Evolutionary conservation across 495 filamentous ascomycete species (phyloP).

Genomic region (Aspergillus heteromorphus): DNA sequence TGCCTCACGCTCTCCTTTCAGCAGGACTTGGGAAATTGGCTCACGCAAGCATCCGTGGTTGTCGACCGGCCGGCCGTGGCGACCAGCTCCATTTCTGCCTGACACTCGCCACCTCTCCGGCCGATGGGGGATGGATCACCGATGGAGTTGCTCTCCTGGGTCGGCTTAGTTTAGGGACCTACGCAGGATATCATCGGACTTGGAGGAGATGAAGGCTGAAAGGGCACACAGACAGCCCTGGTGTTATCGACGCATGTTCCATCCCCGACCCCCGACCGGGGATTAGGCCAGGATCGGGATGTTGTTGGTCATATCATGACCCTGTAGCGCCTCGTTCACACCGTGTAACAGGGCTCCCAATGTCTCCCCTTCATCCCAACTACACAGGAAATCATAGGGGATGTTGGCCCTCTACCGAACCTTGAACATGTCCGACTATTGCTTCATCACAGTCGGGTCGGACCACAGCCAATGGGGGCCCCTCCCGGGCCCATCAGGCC

Average conservation of each 20-base stretch:
- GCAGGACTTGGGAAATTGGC: not conserved
- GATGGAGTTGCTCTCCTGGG: not conserved
- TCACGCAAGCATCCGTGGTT: not conserved
- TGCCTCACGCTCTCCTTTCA: not conserved
- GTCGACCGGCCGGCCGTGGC: not conserved
- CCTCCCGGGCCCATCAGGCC: not conserved
- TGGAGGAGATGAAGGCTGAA: not conserved
- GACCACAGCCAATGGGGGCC: not conserved
- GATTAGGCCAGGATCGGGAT: not conserved
- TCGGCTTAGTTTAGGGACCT: not conserved
- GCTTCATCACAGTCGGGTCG: no score
- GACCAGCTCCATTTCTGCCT: not conserved
- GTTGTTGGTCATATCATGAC: not conserved
- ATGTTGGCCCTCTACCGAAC: no score
- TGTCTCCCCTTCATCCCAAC: not conserved
- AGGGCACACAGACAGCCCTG: not conserved
- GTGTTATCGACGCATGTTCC: not conserved
- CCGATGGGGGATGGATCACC: conserved; percentile 1
- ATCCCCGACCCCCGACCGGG: not conserved
- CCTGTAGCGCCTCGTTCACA: not conserved
- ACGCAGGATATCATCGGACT: not conserved
- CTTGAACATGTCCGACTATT: no score
- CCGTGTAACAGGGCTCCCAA: not conserved
- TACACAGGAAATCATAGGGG: not conserved
- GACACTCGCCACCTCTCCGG: not conserved